Evolutionary conservation across 352 stramenopile species (phyloP).

Genomic region (Pythium myriotylum): DNA sequence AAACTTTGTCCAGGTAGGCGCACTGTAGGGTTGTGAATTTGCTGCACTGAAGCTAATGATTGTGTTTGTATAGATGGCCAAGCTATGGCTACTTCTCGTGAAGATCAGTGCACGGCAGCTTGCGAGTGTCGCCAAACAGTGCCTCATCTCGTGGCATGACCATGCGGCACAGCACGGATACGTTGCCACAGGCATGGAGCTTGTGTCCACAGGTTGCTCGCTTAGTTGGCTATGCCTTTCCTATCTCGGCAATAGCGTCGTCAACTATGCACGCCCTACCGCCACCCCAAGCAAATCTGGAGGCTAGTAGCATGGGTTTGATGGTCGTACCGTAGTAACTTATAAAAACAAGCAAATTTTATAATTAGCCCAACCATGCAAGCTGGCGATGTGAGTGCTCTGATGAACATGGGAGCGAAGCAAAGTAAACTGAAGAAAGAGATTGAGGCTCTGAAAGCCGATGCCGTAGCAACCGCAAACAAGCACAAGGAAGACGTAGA

Average conservation of each 20-base stretch:
- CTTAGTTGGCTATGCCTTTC: constrained; percentile 66
- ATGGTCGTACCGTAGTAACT: too few relatives aligned
- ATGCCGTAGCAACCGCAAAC: constrained; percentile 27
- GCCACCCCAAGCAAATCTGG: neutral
- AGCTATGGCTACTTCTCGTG: constrained; percentile 74
- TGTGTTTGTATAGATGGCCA: constrained; percentile 59
- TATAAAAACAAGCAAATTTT: too few relatives aligned
- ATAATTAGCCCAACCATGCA: too few relatives aligned
- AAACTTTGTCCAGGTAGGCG: constrained; percentile 71
- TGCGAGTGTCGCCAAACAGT: constrained; percentile 63
- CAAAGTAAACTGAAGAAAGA: constrained; percentile 67
- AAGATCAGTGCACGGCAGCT: constrained; percentile 79
- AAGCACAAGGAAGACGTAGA: constrained; percentile 51
- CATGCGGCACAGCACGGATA: constrained; percentile 68
- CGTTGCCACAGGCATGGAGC: constrained; percentile 62
- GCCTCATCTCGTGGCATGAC: constrained; percentile 72
- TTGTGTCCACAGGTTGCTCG: constrained; percentile 66
- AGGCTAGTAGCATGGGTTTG: neutral
- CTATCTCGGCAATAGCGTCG: constrained; percentile 55
- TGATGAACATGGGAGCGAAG: constrained; percentile 44
- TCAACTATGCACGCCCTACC: constrained; percentile 38
- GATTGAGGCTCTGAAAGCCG: constrained; percentile 46
- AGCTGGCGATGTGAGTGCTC: too few relatives aligned
- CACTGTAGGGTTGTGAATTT: neutral
- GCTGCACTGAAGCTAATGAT: neutral